These are phyloP conservation scores for Zygoascus flipseniorum DNA, from an alignment of 805 yeast species.

Conservation along the genomic window DNA sequence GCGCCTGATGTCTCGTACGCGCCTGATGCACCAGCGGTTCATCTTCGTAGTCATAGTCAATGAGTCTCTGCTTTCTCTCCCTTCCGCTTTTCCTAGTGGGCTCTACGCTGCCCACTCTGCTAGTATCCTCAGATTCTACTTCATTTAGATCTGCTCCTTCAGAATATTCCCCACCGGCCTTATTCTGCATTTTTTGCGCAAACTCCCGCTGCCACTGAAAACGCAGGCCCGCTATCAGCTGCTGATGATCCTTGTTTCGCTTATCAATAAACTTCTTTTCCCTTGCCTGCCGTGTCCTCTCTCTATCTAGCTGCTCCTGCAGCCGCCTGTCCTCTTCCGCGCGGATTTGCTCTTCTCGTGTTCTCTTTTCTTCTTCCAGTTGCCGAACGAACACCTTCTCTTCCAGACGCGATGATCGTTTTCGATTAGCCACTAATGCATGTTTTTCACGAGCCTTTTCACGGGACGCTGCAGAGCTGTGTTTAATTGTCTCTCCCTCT, in stretches of 20 bases:
- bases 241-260: background rate
- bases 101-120: constrained; percentile 2
- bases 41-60: background rate
- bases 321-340: constrained; percentile 8
- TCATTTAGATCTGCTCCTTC: background rate
- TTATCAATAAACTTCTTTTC: constrained; percentile 1
- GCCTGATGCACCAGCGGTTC: background rate
- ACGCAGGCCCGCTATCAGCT: background rate
- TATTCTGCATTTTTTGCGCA: background rate
- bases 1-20: constrained; percentile 8
- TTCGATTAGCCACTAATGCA: constrained; percentile 24
- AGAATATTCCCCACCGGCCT: background rate
- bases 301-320: background rate
- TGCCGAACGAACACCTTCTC: constrained; percentile 16
- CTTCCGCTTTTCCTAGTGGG: constrained; percentile 6
- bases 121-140: background rate
- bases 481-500: constrained; percentile 20
- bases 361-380: constrained; percentile 19
- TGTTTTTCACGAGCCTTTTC: constrained; percentile 20
- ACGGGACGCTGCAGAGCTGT: constrained; percentile 19
- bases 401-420: constrained; percentile 28
- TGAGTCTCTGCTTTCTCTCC: constrained; percentile 1
- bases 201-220: background rate
- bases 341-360: constrained; percentile 8
- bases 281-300: background rate